Evolutionary conservation across 2,329 filamentous ascomycete species (phyloP).

Genomic region (Alternaria solani): DNA sequence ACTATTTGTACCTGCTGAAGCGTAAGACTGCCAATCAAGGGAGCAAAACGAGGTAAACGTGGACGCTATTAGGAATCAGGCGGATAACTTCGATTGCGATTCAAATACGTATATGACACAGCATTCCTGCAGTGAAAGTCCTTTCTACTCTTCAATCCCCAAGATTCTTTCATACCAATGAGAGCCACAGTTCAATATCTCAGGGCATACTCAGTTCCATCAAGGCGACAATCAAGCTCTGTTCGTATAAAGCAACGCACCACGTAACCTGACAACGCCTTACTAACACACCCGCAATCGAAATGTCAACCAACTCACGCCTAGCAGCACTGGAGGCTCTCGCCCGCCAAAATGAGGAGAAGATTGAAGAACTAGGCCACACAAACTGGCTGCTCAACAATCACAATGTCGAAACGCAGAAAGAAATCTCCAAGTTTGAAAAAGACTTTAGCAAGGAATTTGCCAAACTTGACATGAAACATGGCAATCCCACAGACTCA

Average conservation of each 20-base stretch:
- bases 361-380: not conserved
- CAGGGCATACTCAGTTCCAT: not conserved
- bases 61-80: too few species aligned
- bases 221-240: not conserved
- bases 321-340: slow-evolving; percentile 7
- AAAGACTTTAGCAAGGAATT: not conserved
- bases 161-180: not conserved
- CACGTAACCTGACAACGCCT: not conserved
- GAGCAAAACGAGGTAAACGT: too few species aligned
- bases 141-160: not conserved
- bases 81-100: too few species aligned
- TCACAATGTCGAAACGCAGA: not conserved
- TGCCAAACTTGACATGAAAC: not conserved
- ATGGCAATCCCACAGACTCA: not conserved
- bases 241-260: not conserved
- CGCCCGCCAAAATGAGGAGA: not conserved
- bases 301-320: not conserved
- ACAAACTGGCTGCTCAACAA: slow-evolving; percentile 1
- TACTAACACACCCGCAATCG: not conserved
- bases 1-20: too few species aligned
- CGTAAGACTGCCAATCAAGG: too few species aligned
- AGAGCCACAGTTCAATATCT: not conserved
- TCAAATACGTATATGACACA: not conserved
- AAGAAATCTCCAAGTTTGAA: slow-evolving; percentile 1
- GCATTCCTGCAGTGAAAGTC: not conserved